Base-by-base conservation (phyloP, 2,329 filamentous ascomycete genomes). In the Fonsecaea pugnacius region DNA sequence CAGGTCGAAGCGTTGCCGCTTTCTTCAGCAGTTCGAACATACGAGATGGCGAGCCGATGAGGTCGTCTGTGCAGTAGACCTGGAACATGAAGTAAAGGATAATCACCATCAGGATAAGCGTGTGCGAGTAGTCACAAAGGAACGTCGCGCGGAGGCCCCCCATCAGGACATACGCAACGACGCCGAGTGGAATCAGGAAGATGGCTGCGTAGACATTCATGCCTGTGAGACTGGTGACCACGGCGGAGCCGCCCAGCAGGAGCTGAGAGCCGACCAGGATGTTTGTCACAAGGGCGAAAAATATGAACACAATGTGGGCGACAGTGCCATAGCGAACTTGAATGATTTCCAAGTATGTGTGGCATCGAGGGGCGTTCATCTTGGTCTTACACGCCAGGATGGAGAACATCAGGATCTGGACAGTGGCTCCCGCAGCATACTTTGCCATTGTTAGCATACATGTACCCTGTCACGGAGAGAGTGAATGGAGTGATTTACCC, bases 371-470 rank as follows among this genome's bases (percentile, higher is more conserved):
- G 33, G 63, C 63, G 16, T 74, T 72, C 46, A 56, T 59, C 64
- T 68, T 66, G 53, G 62, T 66, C 38, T 68, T 66, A 40, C 54
- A 66, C 33, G 92, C 92, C 30, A 96, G 84, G 0, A 91, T 95
- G 1, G 92, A 91, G 72, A 96, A 96, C 1, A 96, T 82, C 30
- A 96, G 83, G 70, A 96, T 93, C 74, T 95, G 91, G 6, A 94
- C 91, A 0, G 89, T 92, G 12, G 91, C 91, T n/a, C 88, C 87
- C 0, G 84, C 82, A 48, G 90, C 90, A 72, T 85, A 85, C 79
- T 81, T 87, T 73, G 88, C 86, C 85, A 1, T 86, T 86, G 1
- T 59, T 50, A 59, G 57, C 32, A 27, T 38, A 43, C 32, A 27
- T 38, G 12, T 12, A 21, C 10, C 7, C 27, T 18, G 57, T 35